Base-by-base conservation (phyloP, 116 monocot species). In the Cymodocea nodosa region DNA sequence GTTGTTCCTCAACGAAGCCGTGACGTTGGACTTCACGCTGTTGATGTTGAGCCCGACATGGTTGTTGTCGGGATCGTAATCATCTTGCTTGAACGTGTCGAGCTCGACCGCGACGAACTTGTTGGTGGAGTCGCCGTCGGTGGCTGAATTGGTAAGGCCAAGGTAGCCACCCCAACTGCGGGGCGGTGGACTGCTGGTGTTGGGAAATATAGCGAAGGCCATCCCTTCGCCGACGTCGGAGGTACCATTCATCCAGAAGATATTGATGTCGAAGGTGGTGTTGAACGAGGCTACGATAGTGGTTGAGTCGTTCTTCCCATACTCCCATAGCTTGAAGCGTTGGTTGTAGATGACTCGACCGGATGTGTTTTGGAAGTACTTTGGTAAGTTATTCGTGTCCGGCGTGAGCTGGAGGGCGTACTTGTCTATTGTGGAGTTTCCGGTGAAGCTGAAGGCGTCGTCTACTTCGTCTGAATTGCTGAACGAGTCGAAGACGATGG, bases 11-110 rank as follows among this genome's bases (percentile, higher is more conserved):
- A 88, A 69, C 0, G 80, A 56, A 0, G 52, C 35, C 6, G 67
- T 68, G 18, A 17, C 50, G 17, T 7, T 70, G 25, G 84, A 84
- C 15, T 6, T 34, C 60, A 91, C 84, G 68, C 84, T 73, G 80
- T 97, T 97, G 53, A 97, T 72, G 75, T 97, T 52, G 65, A 97
- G 79, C 23, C 84, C 97, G 37, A 97, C 56, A 60, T 97, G 97
- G 74, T 91, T 86, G 64, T 63, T 73, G 58, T 88, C 82, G 3
- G 72, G 81, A 22, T 97, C 97, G 50, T 30, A 30, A 30, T 84
- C 85, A 59, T 11, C 0, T 68, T 97, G 80, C 64, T 88, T 76
- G 6, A 75, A 68, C 5, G 91, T 91, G 67, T 97, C 97, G 9
- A 97, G 50, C 84, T 97, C 97, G n/a, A 97, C 55, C 15, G 97